Evolutionary conservation across 176 grass and related monocot genomes (phyloP), one percentile per base, ranked within the genome.

Genomic region (Cenchrus purpureus): DNA sequence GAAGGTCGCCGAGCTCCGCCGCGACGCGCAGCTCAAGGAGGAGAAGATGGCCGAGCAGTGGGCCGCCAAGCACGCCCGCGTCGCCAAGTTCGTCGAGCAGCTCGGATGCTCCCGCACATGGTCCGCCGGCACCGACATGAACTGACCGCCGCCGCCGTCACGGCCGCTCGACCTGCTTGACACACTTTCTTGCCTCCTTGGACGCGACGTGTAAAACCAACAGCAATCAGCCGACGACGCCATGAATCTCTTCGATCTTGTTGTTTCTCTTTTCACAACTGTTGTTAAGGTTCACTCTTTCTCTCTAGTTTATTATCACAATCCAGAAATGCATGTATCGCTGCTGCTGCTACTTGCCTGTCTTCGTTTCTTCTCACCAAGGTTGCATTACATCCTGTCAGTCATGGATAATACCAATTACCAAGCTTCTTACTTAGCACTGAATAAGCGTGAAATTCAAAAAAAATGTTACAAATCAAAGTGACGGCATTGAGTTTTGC

Each of bases 21-120:
- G 90, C 28, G 97, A 99, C 70, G 94, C 97, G 3, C 86, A 94
- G 74, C 48, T 86, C 15, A 99, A 99, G 90, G 97, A 99, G 71
- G 91, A 96, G 86, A 97, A 99, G 62, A 86, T 94, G 84, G 94
- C 88, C 2, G 97, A 99, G 76, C 97, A 97, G 80, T 99, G 97
- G 97, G 94, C 91, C 5, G 79, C 88, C 42, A 99, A 99, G 84
- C 97, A 99, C 78, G 79, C 84, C 0, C 90, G 94, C 68, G 82
- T 99, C 75, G 84, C 83, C 64, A 88, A 91, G 40, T 97, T 92
- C 78, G 68, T 99, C 65, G 92, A 99, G 6, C 97, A 99, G 86
- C 12, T 96, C 37, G 88, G 85, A 17, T 50, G 71, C 44, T 69
- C 65, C 50, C 80, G 68, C 4, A 86, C 45, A 0, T 79, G 91